Base-by-base conservation (phyloP, 1,284 basidiomycete species). In the Pseudozyma thailandica region DNA sequence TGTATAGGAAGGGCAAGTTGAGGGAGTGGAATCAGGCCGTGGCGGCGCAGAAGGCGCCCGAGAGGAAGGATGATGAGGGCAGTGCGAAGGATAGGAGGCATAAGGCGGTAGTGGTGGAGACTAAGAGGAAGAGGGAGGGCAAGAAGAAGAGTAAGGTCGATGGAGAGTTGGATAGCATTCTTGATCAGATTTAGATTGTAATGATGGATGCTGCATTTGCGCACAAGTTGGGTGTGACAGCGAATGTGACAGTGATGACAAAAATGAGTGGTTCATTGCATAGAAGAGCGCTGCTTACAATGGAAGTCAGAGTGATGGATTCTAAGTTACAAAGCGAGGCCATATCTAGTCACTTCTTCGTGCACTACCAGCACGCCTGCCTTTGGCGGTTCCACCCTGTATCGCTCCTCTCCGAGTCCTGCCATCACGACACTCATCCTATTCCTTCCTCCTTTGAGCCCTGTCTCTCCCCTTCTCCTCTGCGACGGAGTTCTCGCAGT, bases 21-120 rank as follows among this genome's bases (percentile, higher is more conserved):
- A 38, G 62, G 27, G 72, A 74, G 44, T 82, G 81, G 81, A 75
- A 64, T 18, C 60, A 65, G 23, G 64, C 50, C 0, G 46, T 61
- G 3, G 33, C 48, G 28, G 49, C 50, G 16, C 63, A 60, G 27
- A 18, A 51, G 39, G 30, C 16, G 26, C 16, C 13, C 12, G 33
- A 41, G 23, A 15, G 12, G 1, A 42, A 50, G 43, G 26, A 10
- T 28, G 48, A 23, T 15, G 35, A 28, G 1, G 44, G 5, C 5
- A 16, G 18, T 16, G 23, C 6, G 21, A 25, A 18, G 8, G 26
- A 18, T 6, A 43, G 20, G n/a, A 41, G 8, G 12, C 45, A 51
- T 8, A 20, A n/a, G 50, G 47, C 54, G 10, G 27, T 62, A 18
- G 44, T 66, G 15, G 63, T 66, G 0, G 57, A 55, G 26, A 66